phyloP scores from a whole-genome alignment of 108 stramenopile genomes.

The Stephanodiscus triporus region DNA sequence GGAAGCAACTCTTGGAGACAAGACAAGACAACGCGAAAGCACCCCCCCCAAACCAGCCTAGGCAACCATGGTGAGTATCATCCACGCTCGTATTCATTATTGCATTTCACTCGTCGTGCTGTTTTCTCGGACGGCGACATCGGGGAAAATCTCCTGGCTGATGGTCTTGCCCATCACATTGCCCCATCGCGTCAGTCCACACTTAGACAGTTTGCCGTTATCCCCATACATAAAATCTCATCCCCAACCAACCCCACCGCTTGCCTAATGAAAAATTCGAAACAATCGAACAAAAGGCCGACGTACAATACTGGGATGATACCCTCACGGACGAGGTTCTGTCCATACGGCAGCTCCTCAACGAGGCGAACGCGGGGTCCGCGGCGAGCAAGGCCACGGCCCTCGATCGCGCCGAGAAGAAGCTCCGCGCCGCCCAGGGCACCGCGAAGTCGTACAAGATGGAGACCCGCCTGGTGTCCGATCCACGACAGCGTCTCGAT shows the following conservation, averaged over 20 bases:
- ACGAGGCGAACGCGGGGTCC: constrained; percentile 16
- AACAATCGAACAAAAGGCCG: constrained; percentile 47
- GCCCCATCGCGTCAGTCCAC: no score
- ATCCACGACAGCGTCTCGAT: constrained; percentile 53
- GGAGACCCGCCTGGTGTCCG: constrained; percentile 79
- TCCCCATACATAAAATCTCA: no score
- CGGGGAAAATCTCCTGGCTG: no score
- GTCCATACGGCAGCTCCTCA: constrained; percentile 58
- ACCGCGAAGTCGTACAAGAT: constrained; percentile 85
- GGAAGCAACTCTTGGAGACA: no score
- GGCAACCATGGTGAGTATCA: background rate
- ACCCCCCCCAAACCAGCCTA: background rate
- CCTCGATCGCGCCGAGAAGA: constrained; percentile 69
- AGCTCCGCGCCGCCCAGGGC: constrained; percentile 63
- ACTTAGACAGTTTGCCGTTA: no score
- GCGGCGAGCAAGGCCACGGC: constrained; percentile 58
- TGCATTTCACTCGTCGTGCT: background rate
- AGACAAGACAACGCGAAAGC: no score
- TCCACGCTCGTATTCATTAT: background rate
- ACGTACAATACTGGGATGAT: constrained; percentile 92
- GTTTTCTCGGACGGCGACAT: background rate
- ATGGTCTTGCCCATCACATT: no score
- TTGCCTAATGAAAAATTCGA: background rate
- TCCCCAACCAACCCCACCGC: background rate
- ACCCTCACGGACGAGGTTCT: constrained; percentile 74